Percentiles rank a stretch among this genome's conserved stretches.
These are phyloP conservation scores for Arabis hirsuta DNA, from an alignment of 345 rosid genomes.

Conservation along the genomic window DNA sequence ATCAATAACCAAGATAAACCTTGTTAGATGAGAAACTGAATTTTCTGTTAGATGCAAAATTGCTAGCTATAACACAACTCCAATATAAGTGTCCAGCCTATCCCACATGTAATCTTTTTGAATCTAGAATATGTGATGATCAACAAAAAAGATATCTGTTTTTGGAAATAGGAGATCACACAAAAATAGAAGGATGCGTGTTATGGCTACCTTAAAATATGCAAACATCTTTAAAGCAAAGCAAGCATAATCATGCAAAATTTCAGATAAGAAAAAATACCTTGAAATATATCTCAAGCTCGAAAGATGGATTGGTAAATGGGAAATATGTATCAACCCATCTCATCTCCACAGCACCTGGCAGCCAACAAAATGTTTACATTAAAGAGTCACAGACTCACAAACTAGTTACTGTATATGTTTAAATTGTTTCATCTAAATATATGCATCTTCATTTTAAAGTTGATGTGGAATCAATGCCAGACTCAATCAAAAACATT, in stretches of 20 bases:
- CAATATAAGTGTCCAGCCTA: neutral
- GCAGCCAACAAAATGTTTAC: slow-evolving; percentile 6
- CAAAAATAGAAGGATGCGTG: neutral
- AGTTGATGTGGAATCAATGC: neutral
- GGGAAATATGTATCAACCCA: slow-evolving; percentile 97
- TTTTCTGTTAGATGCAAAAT: slow-evolving; percentile 18
- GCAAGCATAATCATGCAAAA: neutral
- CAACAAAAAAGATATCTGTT: neutral
- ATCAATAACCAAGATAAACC: slow-evolving; percentile 29
- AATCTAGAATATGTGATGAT: neutral
- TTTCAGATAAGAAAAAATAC: slow-evolving; percentile 43
- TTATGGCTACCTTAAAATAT: too few species aligned
- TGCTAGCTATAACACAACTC: slow-evolving; percentile 1
- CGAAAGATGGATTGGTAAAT: slow-evolving; percentile 92
- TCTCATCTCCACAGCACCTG: slow-evolving; percentile 97
- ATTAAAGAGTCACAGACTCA: neutral
- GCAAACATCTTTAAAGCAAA: slow-evolving; percentile 7
- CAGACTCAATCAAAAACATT: neutral
- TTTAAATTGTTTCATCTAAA: neutral
- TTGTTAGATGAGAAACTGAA: slow-evolving; percentile 32
- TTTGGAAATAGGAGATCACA: neutral
- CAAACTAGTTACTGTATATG: neutral
- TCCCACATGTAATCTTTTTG: neutral
- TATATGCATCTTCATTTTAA: neutral
- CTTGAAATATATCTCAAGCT: slow-evolving; percentile 95